These are phyloP conservation scores for Mucor mucedo DNA, from an alignment of 371 early-diverging fungal genomes.

Conservation along the genomic window DNA sequence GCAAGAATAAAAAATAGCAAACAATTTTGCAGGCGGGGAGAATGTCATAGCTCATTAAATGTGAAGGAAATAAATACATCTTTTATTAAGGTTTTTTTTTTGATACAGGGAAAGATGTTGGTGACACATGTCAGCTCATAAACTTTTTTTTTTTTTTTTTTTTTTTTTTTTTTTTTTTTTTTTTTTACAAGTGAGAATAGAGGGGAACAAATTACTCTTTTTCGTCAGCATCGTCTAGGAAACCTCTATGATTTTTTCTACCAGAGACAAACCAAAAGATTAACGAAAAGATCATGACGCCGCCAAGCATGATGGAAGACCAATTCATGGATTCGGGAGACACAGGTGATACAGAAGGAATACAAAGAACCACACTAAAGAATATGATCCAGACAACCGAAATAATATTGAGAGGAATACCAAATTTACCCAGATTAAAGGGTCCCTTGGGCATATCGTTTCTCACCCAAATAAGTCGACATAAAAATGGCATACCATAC, in stretches of 20 bases:
- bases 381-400: slow-evolving; percentile 36
- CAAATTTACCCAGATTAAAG: slow-evolving; percentile 30
- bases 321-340: slow-evolving; percentile 35
- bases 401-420: slow-evolving; percentile 31
- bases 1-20: no score
- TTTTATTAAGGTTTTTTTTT: no score
- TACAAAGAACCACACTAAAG: slow-evolving; percentile 34
- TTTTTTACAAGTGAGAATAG: no score
- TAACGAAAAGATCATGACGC: slow-evolving; percentile 23
- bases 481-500: slow-evolving; percentile 35
- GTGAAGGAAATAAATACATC: no score
- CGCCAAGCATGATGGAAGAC: slow-evolving; percentile 37
- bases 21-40: no score
- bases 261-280: slow-evolving; percentile 34
- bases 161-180: no score
- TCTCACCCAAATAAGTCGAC: slow-evolving; percentile 34
- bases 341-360: slow-evolving; percentile 30
- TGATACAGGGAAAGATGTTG: no score
- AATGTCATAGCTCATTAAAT: no score
- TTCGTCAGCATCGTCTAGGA: background rate
- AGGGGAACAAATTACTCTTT: background rate
- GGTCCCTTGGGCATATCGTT: slow-evolving; percentile 37
- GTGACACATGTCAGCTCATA: no score
- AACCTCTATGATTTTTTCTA: slow-evolving; percentile 24
- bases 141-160: no score